These are phyloP conservation scores for Grosmannia clavigera DNA, from an alignment of 2,329 filamentous ascomycete species.

Conservation along the genomic window DNA sequence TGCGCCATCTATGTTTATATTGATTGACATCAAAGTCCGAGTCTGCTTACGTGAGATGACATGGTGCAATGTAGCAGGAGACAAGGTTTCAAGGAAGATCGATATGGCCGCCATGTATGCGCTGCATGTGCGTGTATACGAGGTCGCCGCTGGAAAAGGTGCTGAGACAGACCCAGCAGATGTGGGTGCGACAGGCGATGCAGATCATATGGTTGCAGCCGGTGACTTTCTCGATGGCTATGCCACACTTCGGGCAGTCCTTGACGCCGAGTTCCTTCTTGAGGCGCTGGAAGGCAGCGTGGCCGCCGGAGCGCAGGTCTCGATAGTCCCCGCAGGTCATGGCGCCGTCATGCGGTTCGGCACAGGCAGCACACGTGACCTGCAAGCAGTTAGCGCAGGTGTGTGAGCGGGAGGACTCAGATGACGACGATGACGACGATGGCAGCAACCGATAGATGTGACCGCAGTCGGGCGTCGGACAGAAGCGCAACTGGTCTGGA, in stretches of 20 bases:
- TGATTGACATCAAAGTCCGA: background rate
- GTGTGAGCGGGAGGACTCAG: constrained; percentile 8
- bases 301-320: constrained; percentile 1
- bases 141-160: background rate
- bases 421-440: background rate
- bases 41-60: no score
- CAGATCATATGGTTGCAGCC: constrained; percentile 1
- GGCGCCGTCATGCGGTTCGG: constrained; percentile 18
- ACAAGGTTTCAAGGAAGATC: no score
- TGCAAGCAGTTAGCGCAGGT: constrained; percentile 25
- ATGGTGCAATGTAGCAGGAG: no score
- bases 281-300: background rate
- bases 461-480: constrained; percentile 30
- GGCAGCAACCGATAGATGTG: constrained; percentile 25
- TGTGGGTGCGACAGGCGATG: background rate
- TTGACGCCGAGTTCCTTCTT: constrained; percentile 7
- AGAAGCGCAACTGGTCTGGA: constrained; percentile 23
- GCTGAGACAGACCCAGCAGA: background rate
- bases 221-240: background rate
- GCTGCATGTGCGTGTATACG: background rate
- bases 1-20: background rate
- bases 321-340: constrained; percentile 5
- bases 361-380: constrained; percentile 23
- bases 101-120: no score
- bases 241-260: constrained; percentile 3